Evolutionary conservation across 176 grass and related monocot genomes (phyloP).

Genomic region (Triticum dicoccoides): DNA sequence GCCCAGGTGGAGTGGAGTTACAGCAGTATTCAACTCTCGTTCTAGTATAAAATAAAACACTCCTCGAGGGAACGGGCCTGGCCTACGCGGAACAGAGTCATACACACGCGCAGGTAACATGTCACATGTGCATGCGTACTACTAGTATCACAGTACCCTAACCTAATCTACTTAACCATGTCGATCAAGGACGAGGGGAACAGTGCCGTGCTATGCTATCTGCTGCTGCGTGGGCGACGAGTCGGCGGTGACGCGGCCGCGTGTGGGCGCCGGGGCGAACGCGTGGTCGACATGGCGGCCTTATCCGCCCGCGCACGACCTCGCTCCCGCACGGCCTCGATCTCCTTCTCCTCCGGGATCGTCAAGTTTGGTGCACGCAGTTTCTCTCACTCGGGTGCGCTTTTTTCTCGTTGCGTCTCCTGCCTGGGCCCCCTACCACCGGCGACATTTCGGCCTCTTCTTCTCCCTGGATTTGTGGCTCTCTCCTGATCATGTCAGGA

Average conservation of each 20-base stretch:
- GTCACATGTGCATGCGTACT: neutral
- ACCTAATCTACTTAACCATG: neutral
- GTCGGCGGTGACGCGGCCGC: slow-evolving; percentile 10
- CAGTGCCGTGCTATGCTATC: slow-evolving; percentile 4
- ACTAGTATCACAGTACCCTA: neutral
- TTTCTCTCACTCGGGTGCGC: neutral
- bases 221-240: neutral
- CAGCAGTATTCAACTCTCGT: too few relatives aligned
- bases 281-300: neutral
- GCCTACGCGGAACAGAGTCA: neutral
- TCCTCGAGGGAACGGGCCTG: neutral
- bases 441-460: neutral
- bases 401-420: neutral
- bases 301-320: neutral
- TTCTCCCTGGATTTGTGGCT: neutral
- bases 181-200: neutral
- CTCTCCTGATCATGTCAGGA: neutral
- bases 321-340: neutral
- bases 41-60: neutral
- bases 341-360: neutral
- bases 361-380: neutral
- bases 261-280: neutral
- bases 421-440: neutral
- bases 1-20: too few relatives aligned
- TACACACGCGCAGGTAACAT: neutral